Evolutionary conservation across 169 alveolate genomes (phyloP).

Genomic region (Pseudocohnilembus persalinus): DNA sequence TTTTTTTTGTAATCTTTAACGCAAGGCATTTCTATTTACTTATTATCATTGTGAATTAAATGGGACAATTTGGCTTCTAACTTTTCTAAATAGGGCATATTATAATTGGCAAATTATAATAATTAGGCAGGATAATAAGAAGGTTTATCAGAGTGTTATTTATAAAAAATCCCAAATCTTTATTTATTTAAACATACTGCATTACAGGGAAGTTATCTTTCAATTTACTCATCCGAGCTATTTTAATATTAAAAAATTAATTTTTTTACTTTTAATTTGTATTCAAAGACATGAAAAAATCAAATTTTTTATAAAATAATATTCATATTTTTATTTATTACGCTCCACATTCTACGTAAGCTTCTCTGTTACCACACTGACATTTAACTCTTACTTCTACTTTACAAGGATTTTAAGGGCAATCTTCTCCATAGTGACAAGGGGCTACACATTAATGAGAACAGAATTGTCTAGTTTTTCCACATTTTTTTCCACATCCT

Average conservation of each 20-base stretch:
- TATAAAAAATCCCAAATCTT: slow-evolving; percentile 58
- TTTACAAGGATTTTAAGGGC: slow-evolving; percentile 69
- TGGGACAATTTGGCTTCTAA: slow-evolving; percentile 55
- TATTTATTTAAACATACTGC: slow-evolving; percentile 61
- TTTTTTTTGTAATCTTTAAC: slow-evolving; percentile 41
- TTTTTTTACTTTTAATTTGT: slow-evolving; percentile 37
- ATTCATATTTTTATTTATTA: background rate
- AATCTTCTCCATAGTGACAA: slow-evolving; percentile 63
- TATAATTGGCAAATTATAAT: slow-evolving; percentile 55
- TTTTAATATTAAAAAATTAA: background rate
- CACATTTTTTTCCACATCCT: slow-evolving; percentile 59
- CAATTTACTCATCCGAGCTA: slow-evolving; percentile 26
- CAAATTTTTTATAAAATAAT: too few species aligned
- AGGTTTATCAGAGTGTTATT: slow-evolving; percentile 28
- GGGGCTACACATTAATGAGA: slow-evolving; percentile 57
- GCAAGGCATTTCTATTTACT: slow-evolving; percentile 36
- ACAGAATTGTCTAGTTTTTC: slow-evolving; percentile 49
- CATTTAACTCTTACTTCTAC: slow-evolving; percentile 67
- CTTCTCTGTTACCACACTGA: slow-evolving; percentile 62
- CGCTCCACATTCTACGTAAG: slow-evolving; percentile 46
- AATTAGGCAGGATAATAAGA: slow-evolving; percentile 68
- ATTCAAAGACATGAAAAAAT: slow-evolving; percentile 9
- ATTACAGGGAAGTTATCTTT: slow-evolving; percentile 50
- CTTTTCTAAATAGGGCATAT: slow-evolving; percentile 48
- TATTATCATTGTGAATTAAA: slow-evolving; percentile 37